Base-by-base conservation (phyloP, 2,329 filamentous ascomycete species). In the Penicillium sp. region DNA sequence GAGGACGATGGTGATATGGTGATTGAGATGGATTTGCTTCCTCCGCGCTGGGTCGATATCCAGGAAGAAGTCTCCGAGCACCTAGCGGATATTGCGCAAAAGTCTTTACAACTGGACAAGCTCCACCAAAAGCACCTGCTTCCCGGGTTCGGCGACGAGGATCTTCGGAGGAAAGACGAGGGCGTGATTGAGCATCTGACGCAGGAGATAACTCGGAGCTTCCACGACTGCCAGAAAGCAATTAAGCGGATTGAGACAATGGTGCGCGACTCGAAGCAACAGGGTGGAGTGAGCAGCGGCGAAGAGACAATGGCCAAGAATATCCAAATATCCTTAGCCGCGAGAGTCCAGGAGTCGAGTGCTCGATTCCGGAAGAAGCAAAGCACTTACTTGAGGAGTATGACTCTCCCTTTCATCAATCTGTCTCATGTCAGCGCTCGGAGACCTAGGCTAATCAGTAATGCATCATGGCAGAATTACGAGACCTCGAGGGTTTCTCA, bases 251-350 rank as follows among this genome's bases (percentile, higher is more conserved):
- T 99, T 51, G 92, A 96, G 68, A 80, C 80, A 63, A 90, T 97
- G 85, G 88, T 96, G 48, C 83, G 84, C 59, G 91, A 96, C 63
- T 84, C 89, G 29, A 87, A 86, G 68, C 81, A 86, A 62, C 81
- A 85, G 39, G 88, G 70, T 29, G 83, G 81, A 47, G 85, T 95
- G 60, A 90, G 83, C 63, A 84, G 82, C 62, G 90, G 90, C 33
- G 94, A 99, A 71, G 91, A 96, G 76, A 89, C 85, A 12, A 97
- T 99, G 92, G 94, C 93, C 46, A 87, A 85, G 74, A 99, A 99
- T 68, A 89, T 99, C 53, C 92, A 97, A 72, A 90, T 95, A 60
- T 94, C 89, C 15, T 81, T 97, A 36, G 94, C 94, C 0, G 81
- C 89, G 1, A 82, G 90, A 56, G 90, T 97, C 0, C 92, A 96